These are phyloP conservation scores for Phyllosticta paracitricarpa DNA, from an alignment of 2,329 filamentous ascomycete species.

Conservation along the genomic window DNA sequence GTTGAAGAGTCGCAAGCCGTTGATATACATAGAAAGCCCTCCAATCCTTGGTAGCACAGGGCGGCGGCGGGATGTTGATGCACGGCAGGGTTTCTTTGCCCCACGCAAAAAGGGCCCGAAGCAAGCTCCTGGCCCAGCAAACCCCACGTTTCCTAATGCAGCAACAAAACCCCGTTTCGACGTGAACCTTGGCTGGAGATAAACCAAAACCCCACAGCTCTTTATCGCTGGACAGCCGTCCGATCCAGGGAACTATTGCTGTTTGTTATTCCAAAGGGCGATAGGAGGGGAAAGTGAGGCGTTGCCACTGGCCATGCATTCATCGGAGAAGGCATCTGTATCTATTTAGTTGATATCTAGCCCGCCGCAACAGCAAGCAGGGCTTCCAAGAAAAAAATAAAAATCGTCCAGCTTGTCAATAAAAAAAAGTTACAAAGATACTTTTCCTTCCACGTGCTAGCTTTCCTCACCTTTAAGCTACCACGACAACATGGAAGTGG, in stretches of 20 bases:
- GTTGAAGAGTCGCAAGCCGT: not conserved
- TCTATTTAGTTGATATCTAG: not conserved
- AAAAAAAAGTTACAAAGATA: not conserved
- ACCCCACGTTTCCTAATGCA: slow-evolving; percentile 2
- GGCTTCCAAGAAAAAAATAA: too few species aligned
- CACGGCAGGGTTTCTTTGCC: not conserved
- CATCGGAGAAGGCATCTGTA: not conserved
- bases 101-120: not conserved
- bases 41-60: not conserved
- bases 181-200: not conserved
- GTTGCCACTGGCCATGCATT: not conserved
- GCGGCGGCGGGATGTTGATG: not conserved
- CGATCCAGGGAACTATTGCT: slow-evolving; percentile 7
- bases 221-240: slow-evolving; percentile 3
- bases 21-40: not conserved
- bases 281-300: not conserved
- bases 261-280: not conserved
- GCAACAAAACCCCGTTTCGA: slow-evolving; percentile 7
- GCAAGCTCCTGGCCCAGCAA: not conserved
- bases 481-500: slow-evolving; percentile 12
- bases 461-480: not conserved
- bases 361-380: not conserved
- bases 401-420: too few species aligned
- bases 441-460: not conserved
- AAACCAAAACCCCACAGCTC: slow-evolving; percentile 10